Base-by-base conservation (phyloP, 345 rosid species). In the Salix caprea region DNA sequence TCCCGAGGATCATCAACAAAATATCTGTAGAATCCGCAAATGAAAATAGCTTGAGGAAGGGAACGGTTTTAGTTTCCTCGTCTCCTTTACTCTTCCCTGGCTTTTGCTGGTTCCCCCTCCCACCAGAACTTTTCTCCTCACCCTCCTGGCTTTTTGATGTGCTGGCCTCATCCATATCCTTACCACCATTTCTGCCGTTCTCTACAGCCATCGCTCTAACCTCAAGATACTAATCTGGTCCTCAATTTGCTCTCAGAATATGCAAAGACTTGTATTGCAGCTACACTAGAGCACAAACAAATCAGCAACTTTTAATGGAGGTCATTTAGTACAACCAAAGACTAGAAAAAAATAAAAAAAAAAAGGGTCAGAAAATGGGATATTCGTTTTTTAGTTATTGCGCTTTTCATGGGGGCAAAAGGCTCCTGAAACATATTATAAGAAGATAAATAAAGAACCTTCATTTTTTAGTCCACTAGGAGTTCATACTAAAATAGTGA, bases 11-110 rank as follows among this genome's bases (percentile, higher is more conserved):
- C 94, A 92, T 94, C 86, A 94, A 75, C 56, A 84, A 44, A 48
- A 74, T 12, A 79, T 94, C 98, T 12, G 52, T 76, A 0, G 92
- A 83, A 83, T 92, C 94, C 32, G 97, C 94, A 78, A 94, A 94
- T 0, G 88, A 79, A 79, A 94, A 94, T 23, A 94, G 86, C 87
- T 91, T 91, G 80, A 82, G 79, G 76, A 91, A 92, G 1, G 97
- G 90, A 68, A 94, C 94, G 28, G 90, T 79, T 37, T 86, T 77
- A 0, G 78, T 69, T 76, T 88, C 88, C 85, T 86, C 90, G 7
- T 88, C 78, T n/a, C 79, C 87, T 73, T 89, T 86, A 48, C 58
- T 73, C 83, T 87, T 83, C 34, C 64, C 79, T 2, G 62, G 61
- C 24, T 79, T 76, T 66, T 64, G 72, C 26, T 54, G 64, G 24